phyloP scores from a whole-genome alignment of 164 flowering plant genomes.

The Kalanchoe fedtschenkoi region DNA sequence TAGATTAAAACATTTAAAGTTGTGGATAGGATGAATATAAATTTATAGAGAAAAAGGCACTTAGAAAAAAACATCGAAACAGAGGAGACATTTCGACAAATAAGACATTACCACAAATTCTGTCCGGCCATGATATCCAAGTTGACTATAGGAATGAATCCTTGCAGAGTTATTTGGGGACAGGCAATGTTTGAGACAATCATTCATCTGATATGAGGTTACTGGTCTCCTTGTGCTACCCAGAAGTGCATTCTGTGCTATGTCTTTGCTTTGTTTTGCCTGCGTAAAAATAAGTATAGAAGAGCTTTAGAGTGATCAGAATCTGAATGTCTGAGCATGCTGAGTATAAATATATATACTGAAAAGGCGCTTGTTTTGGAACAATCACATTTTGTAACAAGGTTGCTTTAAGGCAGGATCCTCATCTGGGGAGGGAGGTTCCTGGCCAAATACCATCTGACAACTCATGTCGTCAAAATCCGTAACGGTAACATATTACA shows the following conservation, averaged over 20 bases:
- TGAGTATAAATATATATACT: not conserved
- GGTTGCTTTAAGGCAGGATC: constrained; percentile 87
- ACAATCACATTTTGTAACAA: constrained; percentile 72
- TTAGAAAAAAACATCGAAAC: too few relatives aligned
- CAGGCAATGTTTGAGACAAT: not conserved
- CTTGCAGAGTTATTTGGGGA: too few relatives aligned
- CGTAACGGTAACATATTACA: constrained; percentile 18
- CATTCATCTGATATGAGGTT: not conserved
- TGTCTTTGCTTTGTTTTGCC: constrained; percentile 50
- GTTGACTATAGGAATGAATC: not conserved
- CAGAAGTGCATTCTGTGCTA: constrained; percentile 25
- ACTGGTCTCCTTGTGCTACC: constrained; percentile 10
- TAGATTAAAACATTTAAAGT: too few relatives aligned
- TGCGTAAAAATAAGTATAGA: constrained; percentile 17
- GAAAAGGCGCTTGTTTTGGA: not conserved
- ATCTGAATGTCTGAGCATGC: not conserved
- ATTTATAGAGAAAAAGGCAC: too few relatives aligned
- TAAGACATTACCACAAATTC: too few relatives aligned
- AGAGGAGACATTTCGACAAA: too few relatives aligned
- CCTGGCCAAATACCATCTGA: constrained; percentile 76
- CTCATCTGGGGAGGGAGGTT: constrained; percentile 47
- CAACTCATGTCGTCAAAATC: constrained; percentile 99
- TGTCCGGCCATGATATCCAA: not conserved
- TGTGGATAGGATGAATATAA: too few relatives aligned
- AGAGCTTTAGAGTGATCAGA: not conserved